phyloP scores from a whole-genome alignment of 2,329 filamentous ascomycete genomes.

The Calonectria leucothoes region DNA sequence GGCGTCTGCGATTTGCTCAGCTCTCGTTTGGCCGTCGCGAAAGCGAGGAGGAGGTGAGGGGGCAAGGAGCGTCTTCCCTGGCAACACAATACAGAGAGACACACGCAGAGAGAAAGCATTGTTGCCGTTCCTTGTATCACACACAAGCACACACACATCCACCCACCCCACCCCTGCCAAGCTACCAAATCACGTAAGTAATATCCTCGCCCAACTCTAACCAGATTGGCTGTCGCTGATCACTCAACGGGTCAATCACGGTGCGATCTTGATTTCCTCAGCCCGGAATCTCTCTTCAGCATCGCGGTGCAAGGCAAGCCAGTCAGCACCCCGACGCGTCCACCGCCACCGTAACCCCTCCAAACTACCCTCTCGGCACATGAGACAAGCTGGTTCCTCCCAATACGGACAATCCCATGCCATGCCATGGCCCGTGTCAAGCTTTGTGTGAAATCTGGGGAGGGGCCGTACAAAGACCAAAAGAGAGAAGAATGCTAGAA shows the following conservation, averaged over 20 bases:
- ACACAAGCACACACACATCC: no score
- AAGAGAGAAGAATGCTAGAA: background rate
- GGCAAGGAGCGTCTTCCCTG: background rate
- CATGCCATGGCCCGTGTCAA: background rate
- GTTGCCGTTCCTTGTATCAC: background rate
- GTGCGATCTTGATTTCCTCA: background rate
- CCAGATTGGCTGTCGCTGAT: background rate
- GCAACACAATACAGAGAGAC: background rate
- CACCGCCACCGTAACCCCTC: background rate
- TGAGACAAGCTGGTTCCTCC: background rate
- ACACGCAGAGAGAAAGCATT: background rate
- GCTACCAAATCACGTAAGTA: constrained; percentile 1
- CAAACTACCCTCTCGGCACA: no score
- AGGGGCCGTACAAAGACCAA: background rate
- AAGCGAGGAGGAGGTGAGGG: background rate
- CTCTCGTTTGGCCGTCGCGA: background rate
- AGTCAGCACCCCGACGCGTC: background rate
- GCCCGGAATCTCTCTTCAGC: no score
- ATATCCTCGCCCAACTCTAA: background rate
- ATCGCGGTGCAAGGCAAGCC: no score
- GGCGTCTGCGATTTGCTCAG: background rate
- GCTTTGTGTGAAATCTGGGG: background rate
- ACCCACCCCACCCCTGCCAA: background rate
- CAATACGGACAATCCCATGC: background rate
- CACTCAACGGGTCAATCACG: background rate